A percentile compares a stretch with the other conserved stretches of the same genome.
These are phyloP conservation scores for Silene coronaria DNA, from an alignment of 179 eudicot species.

Conservation along the genomic window DNA sequence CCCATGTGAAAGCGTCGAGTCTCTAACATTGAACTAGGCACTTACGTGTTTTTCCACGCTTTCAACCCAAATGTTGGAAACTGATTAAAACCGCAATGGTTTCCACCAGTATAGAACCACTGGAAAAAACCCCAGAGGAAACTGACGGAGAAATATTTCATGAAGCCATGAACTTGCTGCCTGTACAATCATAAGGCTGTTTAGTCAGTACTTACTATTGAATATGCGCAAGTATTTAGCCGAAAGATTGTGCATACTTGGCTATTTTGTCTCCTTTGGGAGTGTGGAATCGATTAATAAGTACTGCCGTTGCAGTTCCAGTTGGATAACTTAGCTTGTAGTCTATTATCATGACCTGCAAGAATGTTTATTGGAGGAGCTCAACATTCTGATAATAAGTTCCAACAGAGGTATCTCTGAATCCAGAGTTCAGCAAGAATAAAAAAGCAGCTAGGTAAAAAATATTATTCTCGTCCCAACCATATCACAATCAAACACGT, in stretches of 20 bases:
- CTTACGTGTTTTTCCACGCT: conserved; percentile 75
- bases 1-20: background rate
- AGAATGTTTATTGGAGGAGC: background rate
- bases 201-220: too few species aligned
- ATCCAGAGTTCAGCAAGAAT: background rate
- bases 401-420: too few species aligned
- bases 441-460: background rate
- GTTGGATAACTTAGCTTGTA: conserved; percentile 82
- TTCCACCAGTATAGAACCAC: conserved; percentile 83
- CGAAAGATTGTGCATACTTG: too few species aligned
- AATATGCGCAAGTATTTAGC: too few species aligned
- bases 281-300: conserved; percentile 83
- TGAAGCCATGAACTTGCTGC: conserved; percentile 76
- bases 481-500: too few species aligned
- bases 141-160: conserved; percentile 65
- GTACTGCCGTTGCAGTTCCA: conserved; percentile 92
- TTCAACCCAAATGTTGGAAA: conserved; percentile 84
- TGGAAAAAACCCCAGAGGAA: conserved; percentile 82
- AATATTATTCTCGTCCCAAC: too few species aligned
- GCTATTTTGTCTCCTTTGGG: conserved; percentile 61
- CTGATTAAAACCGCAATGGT: conserved; percentile 59
- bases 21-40: background rate
- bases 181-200: too few species aligned
- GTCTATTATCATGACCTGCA: conserved; percentile 77
- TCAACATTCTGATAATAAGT: background rate